A percentile compares a stretch with the other conserved stretches of the same genome.
These are phyloP conservation scores for Escovopsis sp. DNA, from an alignment of 2,329 filamentous ascomycete genomes.

Conservation along the genomic window DNA sequence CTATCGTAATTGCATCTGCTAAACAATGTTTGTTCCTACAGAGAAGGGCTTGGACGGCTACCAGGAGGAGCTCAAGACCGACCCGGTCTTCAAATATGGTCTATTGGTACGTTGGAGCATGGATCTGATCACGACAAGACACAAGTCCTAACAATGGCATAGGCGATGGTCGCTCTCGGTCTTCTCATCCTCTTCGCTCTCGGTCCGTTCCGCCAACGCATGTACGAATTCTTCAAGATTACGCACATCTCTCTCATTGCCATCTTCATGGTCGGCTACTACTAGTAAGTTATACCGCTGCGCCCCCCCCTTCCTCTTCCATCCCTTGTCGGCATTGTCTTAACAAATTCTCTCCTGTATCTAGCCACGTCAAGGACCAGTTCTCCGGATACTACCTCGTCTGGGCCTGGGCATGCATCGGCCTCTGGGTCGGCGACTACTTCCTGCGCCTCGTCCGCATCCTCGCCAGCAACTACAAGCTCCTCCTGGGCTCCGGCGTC, in stretches of 20 bases:
- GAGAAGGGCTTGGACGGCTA: conserved; percentile 7
- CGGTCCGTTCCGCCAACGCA: conserved; percentile 6
- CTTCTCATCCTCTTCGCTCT: conserved; percentile 3
- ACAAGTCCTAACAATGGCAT: background rate
- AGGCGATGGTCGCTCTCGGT: conserved; percentile 5
- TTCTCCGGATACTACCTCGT: conserved; percentile 8
- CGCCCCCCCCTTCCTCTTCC: background rate
- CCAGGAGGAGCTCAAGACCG: conserved; percentile 1
- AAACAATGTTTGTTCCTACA: background rate
- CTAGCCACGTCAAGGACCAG: conserved; percentile 8
- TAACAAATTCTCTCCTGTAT: background rate
- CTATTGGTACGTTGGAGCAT: no score
- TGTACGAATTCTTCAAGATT: conserved; percentile 30
- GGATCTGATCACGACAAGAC: no score
- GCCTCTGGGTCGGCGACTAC: conserved; percentile 31
- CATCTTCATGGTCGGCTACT: conserved; percentile 29
- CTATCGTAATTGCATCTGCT: no score
- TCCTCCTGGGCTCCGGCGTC: conserved; percentile 15
- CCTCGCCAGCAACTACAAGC: conserved; percentile 17
- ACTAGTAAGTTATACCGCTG: conserved; percentile 27
- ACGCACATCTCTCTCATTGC: conserved; percentile 32
- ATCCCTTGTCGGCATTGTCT: no score
- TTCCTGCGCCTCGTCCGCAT: conserved; percentile 25
- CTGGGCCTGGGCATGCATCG: conserved; percentile 25
- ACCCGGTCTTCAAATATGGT: conserved; percentile 4